Evolutionary conservation across 306 rosid species (phyloP).

Genomic region (Vigna trinervia): DNA sequence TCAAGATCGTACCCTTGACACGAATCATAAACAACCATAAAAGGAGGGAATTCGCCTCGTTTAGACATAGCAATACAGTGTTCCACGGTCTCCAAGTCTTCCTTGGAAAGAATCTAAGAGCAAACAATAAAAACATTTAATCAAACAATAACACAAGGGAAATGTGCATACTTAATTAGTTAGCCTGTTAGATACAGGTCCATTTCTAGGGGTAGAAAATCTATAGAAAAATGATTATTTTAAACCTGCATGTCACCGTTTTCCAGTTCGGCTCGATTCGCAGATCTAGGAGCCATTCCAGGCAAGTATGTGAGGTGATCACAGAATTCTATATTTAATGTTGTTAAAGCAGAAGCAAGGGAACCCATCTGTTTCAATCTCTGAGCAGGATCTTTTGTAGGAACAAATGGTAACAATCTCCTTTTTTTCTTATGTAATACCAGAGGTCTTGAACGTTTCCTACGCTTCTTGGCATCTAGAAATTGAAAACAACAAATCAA

Average conservation of each 20-base stretch:
- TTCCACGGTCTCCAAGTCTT: conserved; percentile 72
- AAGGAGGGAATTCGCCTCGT: conserved; percentile 66
- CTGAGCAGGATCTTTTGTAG: conserved; percentile 63
- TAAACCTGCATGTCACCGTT: conserved; percentile 90
- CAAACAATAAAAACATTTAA: conserved; percentile 30
- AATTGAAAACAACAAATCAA: conserved; percentile 43
- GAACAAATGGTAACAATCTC: conserved; percentile 70
- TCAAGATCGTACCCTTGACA: conserved; percentile 74
- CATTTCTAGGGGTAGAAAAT: conserved; percentile 22
- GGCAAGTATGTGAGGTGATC: conserved; percentile 70
- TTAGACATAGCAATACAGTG: conserved; percentile 70
- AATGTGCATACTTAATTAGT: conserved; percentile 27
- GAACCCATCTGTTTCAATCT: conserved; percentile 86
- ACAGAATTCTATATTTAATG: conserved; percentile 67
- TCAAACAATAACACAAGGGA: conserved; percentile 39
- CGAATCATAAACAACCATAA: conserved; percentile 74
- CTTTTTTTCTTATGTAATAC: conserved; percentile 76
- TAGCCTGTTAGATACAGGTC: conserved; percentile 24
- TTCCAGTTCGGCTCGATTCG: conserved; percentile 67
- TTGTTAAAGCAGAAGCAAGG: conserved; percentile 76
- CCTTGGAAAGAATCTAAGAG: conserved; percentile 67
- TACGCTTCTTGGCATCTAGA: conserved; percentile 71
- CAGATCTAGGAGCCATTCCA: conserved; percentile 72
- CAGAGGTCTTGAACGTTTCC: conserved; percentile 63
- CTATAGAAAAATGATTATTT: conserved; percentile 34